Evolutionary conservation across 345 rosid species (phyloP).

Genomic region (Dipteronia sinensis): DNA sequence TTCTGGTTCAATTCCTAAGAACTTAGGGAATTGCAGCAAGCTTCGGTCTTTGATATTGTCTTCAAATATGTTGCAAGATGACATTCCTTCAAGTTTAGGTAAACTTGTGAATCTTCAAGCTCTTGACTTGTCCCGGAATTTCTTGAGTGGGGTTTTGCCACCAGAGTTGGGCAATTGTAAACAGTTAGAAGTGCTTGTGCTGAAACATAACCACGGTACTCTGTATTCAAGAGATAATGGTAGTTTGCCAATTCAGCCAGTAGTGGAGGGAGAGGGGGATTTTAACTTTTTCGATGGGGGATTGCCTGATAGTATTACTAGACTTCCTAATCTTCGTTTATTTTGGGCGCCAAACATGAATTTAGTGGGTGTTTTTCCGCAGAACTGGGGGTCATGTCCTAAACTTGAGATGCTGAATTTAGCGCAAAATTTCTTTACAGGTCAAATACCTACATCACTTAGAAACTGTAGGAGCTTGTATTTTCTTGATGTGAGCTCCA

Average conservation of each 20-base stretch:
- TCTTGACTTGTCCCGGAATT: slow-evolving; percentile 48
- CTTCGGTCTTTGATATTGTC: slow-evolving; percentile 40
- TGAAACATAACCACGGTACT: slow-evolving; percentile 39
- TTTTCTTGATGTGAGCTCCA: slow-evolving; percentile 54
- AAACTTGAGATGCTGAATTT: slow-evolving; percentile 45
- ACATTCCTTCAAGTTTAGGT: slow-evolving; percentile 38
- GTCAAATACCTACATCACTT: slow-evolving; percentile 34
- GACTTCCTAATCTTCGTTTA: slow-evolving; percentile 40
- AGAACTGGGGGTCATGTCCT: slow-evolving; percentile 34
- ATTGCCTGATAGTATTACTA: slow-evolving; percentile 37
- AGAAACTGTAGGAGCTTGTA: slow-evolving; percentile 36
- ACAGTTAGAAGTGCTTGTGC: slow-evolving; percentile 42
- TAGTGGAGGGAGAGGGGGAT: slow-evolving; percentile 35
- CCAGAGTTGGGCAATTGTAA: slow-evolving; percentile 39
- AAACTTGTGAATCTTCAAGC: slow-evolving; percentile 41
- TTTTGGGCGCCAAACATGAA: slow-evolving; percentile 47
- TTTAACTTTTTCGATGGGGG: slow-evolving; percentile 45
- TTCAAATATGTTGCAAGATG: slow-evolving; percentile 45
- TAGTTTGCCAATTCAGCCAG: slow-evolving; percentile 21
- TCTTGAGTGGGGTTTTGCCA: slow-evolving; percentile 48
- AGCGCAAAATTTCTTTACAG: slow-evolving; percentile 43
- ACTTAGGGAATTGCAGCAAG: slow-evolving; percentile 41
- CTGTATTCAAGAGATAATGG: slow-evolving; percentile 28
- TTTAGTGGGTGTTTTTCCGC: slow-evolving; percentile 40
- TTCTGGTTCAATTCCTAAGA: slow-evolving; percentile 42